phyloP scores from a whole-genome alignment of 1,139 yeast genomes.

The Saccharomycopsis hybrid region DNA sequence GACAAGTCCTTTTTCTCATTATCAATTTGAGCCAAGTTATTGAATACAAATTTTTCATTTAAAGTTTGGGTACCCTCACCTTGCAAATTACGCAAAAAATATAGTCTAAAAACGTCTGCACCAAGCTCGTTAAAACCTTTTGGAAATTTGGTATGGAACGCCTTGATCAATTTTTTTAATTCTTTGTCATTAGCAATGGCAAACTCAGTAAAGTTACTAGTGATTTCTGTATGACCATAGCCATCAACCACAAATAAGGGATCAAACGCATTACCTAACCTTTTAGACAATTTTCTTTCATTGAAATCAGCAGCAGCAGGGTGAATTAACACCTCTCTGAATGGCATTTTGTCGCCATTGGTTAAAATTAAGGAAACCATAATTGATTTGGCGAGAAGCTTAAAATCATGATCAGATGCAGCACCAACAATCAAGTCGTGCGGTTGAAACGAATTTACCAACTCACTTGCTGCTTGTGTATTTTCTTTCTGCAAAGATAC shows the following conservation, averaged over 20 bases:
- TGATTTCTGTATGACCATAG: slow-evolving; percentile 70
- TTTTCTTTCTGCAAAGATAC: slow-evolving; percentile 80
- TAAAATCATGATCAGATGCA: slow-evolving; percentile 97
- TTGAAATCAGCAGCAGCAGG: slow-evolving; percentile 97
- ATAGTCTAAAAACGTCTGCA: slow-evolving; percentile 91
- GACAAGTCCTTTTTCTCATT: slow-evolving; percentile 99
- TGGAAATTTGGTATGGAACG: slow-evolving; percentile 87
- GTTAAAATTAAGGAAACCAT: slow-evolving; percentile 60
- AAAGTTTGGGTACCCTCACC: neutral
- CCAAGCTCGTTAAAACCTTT: slow-evolving; percentile 99
- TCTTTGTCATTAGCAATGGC: slow-evolving; percentile 93
- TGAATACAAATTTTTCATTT: slow-evolving; percentile 52
- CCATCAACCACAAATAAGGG: slow-evolving; percentile 92
- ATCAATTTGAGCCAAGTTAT: slow-evolving; percentile 86
- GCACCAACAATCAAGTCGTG: slow-evolving; percentile 90
- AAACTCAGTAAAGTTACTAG: slow-evolving; percentile 53
- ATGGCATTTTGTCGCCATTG: slow-evolving; percentile 77
- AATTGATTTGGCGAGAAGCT: slow-evolving; percentile 97
- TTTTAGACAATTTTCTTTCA: slow-evolving; percentile 97
- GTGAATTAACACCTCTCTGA: slow-evolving; percentile 95
- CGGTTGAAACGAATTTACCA: slow-evolving; percentile 73
- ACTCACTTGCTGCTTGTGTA: slow-evolving; percentile 49
- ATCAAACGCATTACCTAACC: slow-evolving; percentile 92
- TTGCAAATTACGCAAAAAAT: slow-evolving; percentile 4
- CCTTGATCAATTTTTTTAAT: slow-evolving; percentile 76